Base-by-base conservation (phyloP, 2,329 filamentous ascomycete genomes). In the Colletotrichum somersetense region DNA sequence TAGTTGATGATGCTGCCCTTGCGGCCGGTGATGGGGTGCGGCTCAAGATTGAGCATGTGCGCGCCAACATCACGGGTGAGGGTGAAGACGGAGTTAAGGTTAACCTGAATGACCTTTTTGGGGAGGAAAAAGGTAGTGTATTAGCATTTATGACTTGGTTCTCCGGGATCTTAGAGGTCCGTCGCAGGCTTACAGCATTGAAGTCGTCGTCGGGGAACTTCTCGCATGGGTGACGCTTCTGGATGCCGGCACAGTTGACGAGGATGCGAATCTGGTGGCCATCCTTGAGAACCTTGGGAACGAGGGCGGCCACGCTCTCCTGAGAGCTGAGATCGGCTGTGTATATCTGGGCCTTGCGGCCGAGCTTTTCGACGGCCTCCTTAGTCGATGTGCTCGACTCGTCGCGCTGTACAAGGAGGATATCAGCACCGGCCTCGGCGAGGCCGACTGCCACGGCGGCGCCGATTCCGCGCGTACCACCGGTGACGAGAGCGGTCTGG, bases 241-340 rank as follows among this genome's bases (percentile, higher is more conserved):
- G 95, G 79, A 97, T 95, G 35, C 95, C 95, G 23, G 93, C 95
- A 83, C 93, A 96, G 84, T 95, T 97, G 76, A 97, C 84, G 10
- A 97, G 88, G 78, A 97, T 93, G 78, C 93, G 88, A 74, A 97
- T 89, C 78, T 89, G 78, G 79, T 91, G 86, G 61, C 88, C 88
- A 77, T 91, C 89, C 53, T 85, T 82, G n/a, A 93, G 84, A 67
- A 95, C 81, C 26, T 83, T 82, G 33, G 91, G 88, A 1, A 90
- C 83, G 2, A 95, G 85, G 0, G 83, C 81, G n/a, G 86, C 83
- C 66, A 95, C 90, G 30, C 89, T 88, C 26, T 83, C 77, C n/a
- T 84, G 80, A 2, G 87, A 89, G 50, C 89, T 85, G 35, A 95
- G 89, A 81, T 96, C 92, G 23, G 90, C 90, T 1, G 86, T 89